phyloP scores from a whole-genome alignment of 2,329 filamentous ascomycete species.

The Corinectria fuckeliana region DNA sequence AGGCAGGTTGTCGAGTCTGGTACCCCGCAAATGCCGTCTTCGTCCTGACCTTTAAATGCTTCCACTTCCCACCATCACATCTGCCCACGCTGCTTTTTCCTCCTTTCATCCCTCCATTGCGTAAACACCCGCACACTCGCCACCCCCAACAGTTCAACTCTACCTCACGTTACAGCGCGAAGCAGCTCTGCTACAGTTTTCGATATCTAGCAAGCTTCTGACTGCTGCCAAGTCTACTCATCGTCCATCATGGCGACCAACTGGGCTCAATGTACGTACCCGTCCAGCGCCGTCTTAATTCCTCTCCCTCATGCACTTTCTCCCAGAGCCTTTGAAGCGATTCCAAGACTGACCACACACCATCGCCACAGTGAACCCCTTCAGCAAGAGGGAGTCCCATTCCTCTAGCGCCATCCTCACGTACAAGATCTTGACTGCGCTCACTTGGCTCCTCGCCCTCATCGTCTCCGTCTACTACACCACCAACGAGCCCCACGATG shows the following conservation, averaged over 20 bases:
- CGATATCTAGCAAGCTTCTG: neutral
- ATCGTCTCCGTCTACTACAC: constrained; percentile 78
- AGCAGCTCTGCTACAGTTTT: neutral
- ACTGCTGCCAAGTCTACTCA: neutral
- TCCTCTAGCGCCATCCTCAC: constrained; percentile 65
- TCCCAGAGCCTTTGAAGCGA: neutral
- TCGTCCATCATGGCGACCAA: constrained; percentile 37
- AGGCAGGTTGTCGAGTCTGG: no score
- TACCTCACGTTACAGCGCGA: neutral
- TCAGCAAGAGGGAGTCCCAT: constrained; percentile 73
- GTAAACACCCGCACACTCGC: constrained; percentile 8
- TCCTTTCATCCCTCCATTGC: constrained; percentile 13
- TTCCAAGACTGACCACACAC: constrained; percentile 16
- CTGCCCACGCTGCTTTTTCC: neutral
- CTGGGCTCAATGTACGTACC: constrained; percentile 39
- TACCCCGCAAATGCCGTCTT: constrained; percentile 32
- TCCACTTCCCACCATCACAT: constrained; percentile 16
- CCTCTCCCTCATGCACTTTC: neutral
- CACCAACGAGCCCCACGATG: constrained; percentile 68
- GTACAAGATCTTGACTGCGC: constrained; percentile 77
- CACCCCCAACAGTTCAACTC: neutral
- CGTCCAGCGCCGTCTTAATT: neutral
- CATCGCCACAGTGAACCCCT: constrained; percentile 70
- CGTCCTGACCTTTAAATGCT: constrained; percentile 35
- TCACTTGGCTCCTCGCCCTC: constrained; percentile 78